Conservation (phyloP, 2,329 filamentous ascomycete genomes). For the Pyricularia pennisetigena region DNA sequence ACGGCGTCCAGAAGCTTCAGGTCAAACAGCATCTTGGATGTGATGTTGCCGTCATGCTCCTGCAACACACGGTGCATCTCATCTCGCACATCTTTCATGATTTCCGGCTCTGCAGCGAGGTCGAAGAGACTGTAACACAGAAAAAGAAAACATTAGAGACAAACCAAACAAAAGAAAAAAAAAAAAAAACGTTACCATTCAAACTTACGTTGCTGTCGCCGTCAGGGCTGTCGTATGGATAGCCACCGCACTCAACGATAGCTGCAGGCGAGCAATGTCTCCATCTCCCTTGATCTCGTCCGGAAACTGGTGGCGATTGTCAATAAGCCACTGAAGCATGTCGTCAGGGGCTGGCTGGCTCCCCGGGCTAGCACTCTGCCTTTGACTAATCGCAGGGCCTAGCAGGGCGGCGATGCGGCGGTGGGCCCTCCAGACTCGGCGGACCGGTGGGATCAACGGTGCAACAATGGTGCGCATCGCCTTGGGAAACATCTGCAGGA, state of each 20-base stretch:
- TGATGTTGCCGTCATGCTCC: slow-evolving; percentile 12
- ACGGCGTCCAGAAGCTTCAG: slow-evolving; percentile 30
- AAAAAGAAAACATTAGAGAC: slow-evolving; percentile 38
- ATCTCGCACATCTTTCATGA: slow-evolving; percentile 37
- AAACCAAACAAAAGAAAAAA: slow-evolving; percentile 32
- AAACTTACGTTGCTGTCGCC: slow-evolving; percentile 8
- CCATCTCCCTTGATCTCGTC: background rate
- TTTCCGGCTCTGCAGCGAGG: slow-evolving; percentile 37
- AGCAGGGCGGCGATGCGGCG: slow-evolving; percentile 1
- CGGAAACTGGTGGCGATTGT: slow-evolving; percentile 17
- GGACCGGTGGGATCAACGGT: slow-evolving; percentile 3
- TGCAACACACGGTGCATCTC: slow-evolving; percentile 32
- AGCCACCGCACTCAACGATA: slow-evolving; percentile 33
- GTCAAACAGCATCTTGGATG: slow-evolving; percentile 23
- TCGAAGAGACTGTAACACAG: slow-evolving; percentile 26
- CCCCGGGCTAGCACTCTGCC: background rate
- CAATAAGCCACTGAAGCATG: slow-evolving; percentile 9
- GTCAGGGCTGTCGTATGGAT: slow-evolving; percentile 40
- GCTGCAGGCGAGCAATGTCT: slow-evolving; percentile 18
- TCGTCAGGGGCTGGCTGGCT: background rate
- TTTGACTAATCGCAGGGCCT: background rate
- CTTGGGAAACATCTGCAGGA: background rate
- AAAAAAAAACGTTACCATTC: slow-evolving; percentile 19
- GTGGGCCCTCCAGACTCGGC: slow-evolving; percentile 4
- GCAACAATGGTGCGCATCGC: slow-evolving; percentile 1